A percentile compares a stretch with the other conserved stretches of the same genome.
Evolutionary conservation across 306 rosid species (phyloP).

Genomic region (Trichosanthes cucumerina): DNA sequence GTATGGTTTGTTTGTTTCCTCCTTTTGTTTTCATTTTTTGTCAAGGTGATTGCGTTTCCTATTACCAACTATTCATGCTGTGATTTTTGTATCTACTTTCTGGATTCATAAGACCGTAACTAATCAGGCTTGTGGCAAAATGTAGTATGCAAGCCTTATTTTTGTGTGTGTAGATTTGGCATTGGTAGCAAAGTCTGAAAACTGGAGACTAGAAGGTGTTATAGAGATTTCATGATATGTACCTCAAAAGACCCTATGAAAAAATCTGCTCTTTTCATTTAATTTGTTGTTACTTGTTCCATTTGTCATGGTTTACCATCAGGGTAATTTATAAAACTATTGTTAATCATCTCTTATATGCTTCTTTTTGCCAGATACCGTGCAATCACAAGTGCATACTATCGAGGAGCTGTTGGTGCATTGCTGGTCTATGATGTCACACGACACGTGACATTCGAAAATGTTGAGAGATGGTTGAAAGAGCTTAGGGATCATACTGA

Average conservation of each 20-base stretch:
- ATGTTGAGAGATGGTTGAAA: constrained; percentile 54
- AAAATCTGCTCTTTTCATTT: not conserved
- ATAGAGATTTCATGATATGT: not conserved
- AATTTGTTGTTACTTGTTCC: not conserved
- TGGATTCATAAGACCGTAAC: not conserved
- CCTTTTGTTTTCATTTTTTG: no score
- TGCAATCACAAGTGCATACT: constrained; percentile 52
- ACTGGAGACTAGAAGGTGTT: not conserved
- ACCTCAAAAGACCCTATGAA: not conserved
- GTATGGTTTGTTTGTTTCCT: not conserved
- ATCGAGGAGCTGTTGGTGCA: constrained; percentile 51
- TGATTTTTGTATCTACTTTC: not conserved
- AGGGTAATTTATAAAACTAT: not conserved
- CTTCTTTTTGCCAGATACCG: constrained; percentile 31
- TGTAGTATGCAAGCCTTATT: not conserved
- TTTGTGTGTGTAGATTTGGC: not conserved
- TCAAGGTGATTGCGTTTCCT: not conserved
- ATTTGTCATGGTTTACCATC: not conserved
- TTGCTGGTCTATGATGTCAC: constrained; percentile 48
- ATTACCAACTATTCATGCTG: not conserved
- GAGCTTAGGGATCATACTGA: constrained; percentile 57
- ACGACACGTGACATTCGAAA: constrained; percentile 43
- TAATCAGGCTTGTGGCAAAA: not conserved
- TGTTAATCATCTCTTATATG: not conserved
- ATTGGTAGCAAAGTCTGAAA: not conserved